Evolutionary conservation across 2,329 filamentous ascomycete species (phyloP).

Genomic region (Alternaria tenuissima): DNA sequence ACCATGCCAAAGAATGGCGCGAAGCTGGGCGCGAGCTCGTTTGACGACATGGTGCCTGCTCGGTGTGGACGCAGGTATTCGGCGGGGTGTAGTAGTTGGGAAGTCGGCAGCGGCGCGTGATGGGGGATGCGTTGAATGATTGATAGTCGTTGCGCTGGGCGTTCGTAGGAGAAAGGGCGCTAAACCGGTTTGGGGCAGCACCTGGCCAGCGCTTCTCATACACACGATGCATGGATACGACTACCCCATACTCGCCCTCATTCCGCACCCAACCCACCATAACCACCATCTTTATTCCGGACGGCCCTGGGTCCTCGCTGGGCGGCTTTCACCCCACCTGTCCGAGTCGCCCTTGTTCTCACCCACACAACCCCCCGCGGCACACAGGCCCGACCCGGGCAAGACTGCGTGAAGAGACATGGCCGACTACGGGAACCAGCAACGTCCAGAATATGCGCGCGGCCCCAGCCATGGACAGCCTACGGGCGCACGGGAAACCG

Average conservation of each 20-base stretch:
- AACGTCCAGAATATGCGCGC: constrained; percentile 66
- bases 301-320: constrained; percentile 11
- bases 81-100: constrained; percentile 1
- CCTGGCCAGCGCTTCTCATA: constrained; percentile 20
- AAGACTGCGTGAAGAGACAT: constrained; percentile 49
- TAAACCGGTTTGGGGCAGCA: not conserved
- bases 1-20: constrained; percentile 91
- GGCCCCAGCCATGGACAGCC: constrained; percentile 61
- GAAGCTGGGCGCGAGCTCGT: constrained; percentile 71
- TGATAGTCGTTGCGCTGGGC: constrained; percentile 30
- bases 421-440: constrained; percentile 71
- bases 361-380: constrained; percentile 12
- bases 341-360: constrained; percentile 9
- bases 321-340: constrained; percentile 15
- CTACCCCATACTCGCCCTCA: constrained; percentile 14
- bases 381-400: constrained; percentile 23
- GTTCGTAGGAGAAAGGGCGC: constrained; percentile 1
- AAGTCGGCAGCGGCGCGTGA: constrained; percentile 9
- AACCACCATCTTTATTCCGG: constrained; percentile 10
- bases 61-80: not conserved
- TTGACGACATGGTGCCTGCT: constrained; percentile 30
- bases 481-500: constrained; percentile 82
- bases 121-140: constrained; percentile 15
- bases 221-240: constrained; percentile 15
- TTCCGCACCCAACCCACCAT: constrained; percentile 9